Base-by-base conservation (phyloP, 768 basidiomycete species). In the Ramaria rubella region DNA sequence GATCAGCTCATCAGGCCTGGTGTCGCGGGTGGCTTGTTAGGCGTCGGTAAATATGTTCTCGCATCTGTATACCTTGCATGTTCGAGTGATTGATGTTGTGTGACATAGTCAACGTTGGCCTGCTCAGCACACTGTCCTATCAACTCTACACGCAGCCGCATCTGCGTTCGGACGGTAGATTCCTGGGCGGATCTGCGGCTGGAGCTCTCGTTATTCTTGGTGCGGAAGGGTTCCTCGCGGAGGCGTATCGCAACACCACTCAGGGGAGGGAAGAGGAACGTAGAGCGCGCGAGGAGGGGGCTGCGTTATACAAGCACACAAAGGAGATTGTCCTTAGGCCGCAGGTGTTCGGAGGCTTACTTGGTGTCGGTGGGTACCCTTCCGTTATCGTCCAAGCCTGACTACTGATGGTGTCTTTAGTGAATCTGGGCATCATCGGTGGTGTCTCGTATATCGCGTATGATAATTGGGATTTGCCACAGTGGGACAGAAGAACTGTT, bases 1-100 rank as follows among this genome's bases (percentile, higher is more conserved):
- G 69, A 77, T 27, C 75, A 78, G 61, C 62, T 89, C 24, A 70
- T 89, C 58, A 76, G 80, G 27, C 87, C 87, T 14, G 81, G 81
- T 24, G 80, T 86, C 50, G 82, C 83, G 9, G 85, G 89, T 26
- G 87, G 89, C 42, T 70, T 89, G 27, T 62, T 90, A 59, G 87
- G 87, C 42, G 66, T 90, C 44, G 76, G 87, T 87, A 60, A 17
- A 79, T 73, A 7, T 29, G 26, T 29, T 43, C n/a, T n/a, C n/a
- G n/a, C n/a, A n/a, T n/a, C n/a, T n/a, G n/a, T n/a, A 5, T 29
- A 49, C 15, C 26, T n/a, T n/a, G n/a, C n/a, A n/a, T n/a, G n/a
- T n/a, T n/a, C n/a, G n/a, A n/a, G n/a, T n/a, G n/a, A n/a, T n/a
- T n/a, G 24, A 33, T 29, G 9, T 34, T 12, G 38, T 48, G 9